Evolutionary conservation across 2,329 filamentous ascomycete genomes (phyloP).

Genomic region (Sarocladium kiliense): DNA sequence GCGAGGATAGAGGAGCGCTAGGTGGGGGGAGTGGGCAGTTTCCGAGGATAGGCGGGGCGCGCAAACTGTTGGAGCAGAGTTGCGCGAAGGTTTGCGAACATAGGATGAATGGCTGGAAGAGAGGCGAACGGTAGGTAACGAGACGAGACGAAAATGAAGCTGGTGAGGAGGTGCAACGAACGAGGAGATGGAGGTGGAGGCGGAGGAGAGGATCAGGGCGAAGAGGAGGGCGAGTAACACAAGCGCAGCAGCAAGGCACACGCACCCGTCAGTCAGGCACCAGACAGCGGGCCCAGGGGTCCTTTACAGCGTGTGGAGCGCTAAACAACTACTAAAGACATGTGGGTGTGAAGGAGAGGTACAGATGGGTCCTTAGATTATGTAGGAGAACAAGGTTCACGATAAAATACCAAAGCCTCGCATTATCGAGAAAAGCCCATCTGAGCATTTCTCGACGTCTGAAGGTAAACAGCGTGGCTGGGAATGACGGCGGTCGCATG

Average conservation of each 20-base stretch:
- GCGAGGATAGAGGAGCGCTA: neutral
- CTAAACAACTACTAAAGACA: neutral
- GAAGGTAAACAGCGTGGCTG: conserved; percentile 2
- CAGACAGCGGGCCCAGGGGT: conserved; percentile 1
- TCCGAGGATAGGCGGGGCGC: neutral
- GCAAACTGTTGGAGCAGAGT: neutral
- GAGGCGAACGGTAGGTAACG: neutral
- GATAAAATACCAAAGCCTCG: neutral
- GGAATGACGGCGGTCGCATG: neutral
- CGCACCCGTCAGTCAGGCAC: neutral
- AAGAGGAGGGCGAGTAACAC: neutral
- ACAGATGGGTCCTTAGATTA: neutral
- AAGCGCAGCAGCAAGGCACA: conserved; percentile 4
- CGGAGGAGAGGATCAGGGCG: neutral
- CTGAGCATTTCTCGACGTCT: too few relatives aligned
- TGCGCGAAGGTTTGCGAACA: neutral
- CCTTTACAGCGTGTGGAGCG: neutral
- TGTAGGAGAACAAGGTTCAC: neutral
- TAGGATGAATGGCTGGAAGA: neutral
- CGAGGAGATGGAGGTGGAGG: neutral
- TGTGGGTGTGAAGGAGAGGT: neutral
- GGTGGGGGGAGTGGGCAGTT: neutral
- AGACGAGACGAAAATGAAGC: neutral
- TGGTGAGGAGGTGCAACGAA: neutral
- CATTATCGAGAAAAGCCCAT: too few relatives aligned